Percentiles rank a stretch among this genome's conserved stretches.
Evolutionary conservation across 2,329 filamentous ascomycete species (phyloP).

Genomic region (Fusarium nodosum): DNA sequence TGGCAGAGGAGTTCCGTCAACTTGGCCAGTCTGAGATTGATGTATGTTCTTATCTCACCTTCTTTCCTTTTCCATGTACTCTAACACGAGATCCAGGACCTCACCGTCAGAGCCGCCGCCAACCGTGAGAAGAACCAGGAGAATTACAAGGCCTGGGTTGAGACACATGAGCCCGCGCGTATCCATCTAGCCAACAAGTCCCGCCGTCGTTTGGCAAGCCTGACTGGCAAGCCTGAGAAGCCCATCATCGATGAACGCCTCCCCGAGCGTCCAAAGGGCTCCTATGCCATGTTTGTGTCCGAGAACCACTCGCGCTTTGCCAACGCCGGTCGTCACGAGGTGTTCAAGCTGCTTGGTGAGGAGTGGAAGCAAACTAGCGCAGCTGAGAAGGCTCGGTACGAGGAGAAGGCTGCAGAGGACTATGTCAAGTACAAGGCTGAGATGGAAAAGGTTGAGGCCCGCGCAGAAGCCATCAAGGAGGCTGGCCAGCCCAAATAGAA

Average conservation of each 20-base stretch:
- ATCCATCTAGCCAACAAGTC: slow-evolving; percentile 64
- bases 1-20: slow-evolving; percentile 58
- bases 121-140: slow-evolving; percentile 60
- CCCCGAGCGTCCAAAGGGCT: slow-evolving; percentile 56
- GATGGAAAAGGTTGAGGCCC: slow-evolving; percentile 47
- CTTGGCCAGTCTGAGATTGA: slow-evolving; percentile 56
- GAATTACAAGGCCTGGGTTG: slow-evolving; percentile 63
- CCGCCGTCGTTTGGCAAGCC: slow-evolving; percentile 52
- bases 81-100: slow-evolving; percentile 42
- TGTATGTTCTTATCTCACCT: slow-evolving; percentile 54
- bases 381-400: slow-evolving; percentile 59
- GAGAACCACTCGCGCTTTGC: slow-evolving; percentile 54
- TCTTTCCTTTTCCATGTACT: neutral
- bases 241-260: slow-evolving; percentile 62
- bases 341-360: slow-evolving; percentile 44
- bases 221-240: slow-evolving; percentile 56
- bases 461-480: slow-evolving; percentile 52
- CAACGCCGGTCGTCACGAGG: slow-evolving; percentile 28
- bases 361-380: slow-evolving; percentile 62
- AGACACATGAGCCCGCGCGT: slow-evolving; percentile 56
- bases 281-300: slow-evolving; percentile 58
- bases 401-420: slow-evolving; percentile 48
- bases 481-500: slow-evolving; percentile 37
- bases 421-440: slow-evolving; percentile 34
- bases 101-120: slow-evolving; percentile 53